Evolutionary conservation across 169 alveolate genomes (phyloP).

Genomic region (Eimeria mitis): DNA sequence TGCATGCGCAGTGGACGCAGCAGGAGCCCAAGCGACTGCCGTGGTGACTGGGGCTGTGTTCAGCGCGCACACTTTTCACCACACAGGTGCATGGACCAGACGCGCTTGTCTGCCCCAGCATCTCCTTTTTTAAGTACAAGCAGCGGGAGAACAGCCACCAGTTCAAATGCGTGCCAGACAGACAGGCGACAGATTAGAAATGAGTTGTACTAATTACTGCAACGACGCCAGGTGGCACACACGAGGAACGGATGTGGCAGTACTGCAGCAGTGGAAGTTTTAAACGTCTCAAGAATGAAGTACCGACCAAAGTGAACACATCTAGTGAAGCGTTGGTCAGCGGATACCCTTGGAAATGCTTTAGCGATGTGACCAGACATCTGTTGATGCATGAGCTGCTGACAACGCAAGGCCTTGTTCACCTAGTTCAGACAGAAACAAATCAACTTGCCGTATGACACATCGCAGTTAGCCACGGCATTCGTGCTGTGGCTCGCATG

Average conservation of each 20-base stretch:
- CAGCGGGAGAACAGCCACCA: slow-evolving; percentile 2
- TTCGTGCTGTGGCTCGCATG: neutral
- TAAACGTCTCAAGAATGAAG: neutral
- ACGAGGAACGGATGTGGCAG: neutral
- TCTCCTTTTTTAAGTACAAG: neutral
- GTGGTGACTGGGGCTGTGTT: neutral
- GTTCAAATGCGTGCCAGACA: neutral
- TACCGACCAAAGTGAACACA: neutral
- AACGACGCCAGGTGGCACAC: neutral
- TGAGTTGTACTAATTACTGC: neutral
- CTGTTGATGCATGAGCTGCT: neutral
- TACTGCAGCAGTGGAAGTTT: neutral
- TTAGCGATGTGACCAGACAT: neutral
- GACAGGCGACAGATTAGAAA: neutral
- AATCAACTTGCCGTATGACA: neutral
- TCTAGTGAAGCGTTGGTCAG: neutral
- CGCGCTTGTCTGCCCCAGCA: neutral
- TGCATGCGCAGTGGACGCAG: neutral
- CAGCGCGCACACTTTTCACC: neutral
- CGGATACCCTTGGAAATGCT: too few species aligned
- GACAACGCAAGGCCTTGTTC: neutral
- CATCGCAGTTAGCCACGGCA: neutral
- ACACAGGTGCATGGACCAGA: neutral
- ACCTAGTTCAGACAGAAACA: neutral
- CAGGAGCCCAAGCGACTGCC: neutral